These are phyloP conservation scores for Lipomyces chichibuensis DNA, from an alignment of 805 yeast species.

Conservation along the genomic window DNA sequence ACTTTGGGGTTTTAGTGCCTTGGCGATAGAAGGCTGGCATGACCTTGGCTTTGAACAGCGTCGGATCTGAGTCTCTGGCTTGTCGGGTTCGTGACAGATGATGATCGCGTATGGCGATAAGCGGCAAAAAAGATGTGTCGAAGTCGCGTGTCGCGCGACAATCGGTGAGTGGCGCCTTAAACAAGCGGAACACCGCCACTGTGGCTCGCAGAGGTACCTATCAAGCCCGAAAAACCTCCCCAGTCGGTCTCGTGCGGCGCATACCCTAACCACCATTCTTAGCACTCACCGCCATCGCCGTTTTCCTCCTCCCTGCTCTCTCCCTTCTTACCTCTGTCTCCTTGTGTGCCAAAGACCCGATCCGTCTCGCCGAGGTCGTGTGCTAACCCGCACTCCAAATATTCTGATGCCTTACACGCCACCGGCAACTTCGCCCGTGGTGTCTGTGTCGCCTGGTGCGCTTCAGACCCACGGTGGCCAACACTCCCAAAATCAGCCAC, in stretches of 20 bases:
- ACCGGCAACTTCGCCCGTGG: constrained; percentile 29
- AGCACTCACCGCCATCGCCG: constrained; percentile 3
- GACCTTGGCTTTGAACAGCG: too few relatives aligned
- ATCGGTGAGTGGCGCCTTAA: too few relatives aligned
- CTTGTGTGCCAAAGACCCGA: background rate
- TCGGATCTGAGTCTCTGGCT: too few relatives aligned
- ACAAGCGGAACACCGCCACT: background rate
- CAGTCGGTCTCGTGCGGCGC: constrained; percentile 1
- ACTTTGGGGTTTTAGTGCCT: too few relatives aligned
- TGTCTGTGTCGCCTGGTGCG: constrained; percentile 14
- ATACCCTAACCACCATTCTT: constrained; percentile 1
- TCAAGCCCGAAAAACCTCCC: background rate
- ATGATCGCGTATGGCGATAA: too few relatives aligned
- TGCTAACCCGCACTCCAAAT: constrained; percentile 5
- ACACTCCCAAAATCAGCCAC: constrained; percentile 1
- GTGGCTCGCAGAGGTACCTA: background rate
- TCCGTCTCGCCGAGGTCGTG: constrained; percentile 9
- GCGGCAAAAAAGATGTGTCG: background rate
- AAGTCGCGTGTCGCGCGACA: background rate
- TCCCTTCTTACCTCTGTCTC: background rate
- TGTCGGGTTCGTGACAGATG: too few relatives aligned
- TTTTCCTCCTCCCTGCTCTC: background rate
- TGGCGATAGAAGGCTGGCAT: too few relatives aligned
- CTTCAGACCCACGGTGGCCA: constrained; percentile 7
- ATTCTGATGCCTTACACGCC: constrained; percentile 34